Base-by-base conservation (phyloP, 1,284 basidiomycete genomes). In the Cystobasidium pallidum region DNA sequence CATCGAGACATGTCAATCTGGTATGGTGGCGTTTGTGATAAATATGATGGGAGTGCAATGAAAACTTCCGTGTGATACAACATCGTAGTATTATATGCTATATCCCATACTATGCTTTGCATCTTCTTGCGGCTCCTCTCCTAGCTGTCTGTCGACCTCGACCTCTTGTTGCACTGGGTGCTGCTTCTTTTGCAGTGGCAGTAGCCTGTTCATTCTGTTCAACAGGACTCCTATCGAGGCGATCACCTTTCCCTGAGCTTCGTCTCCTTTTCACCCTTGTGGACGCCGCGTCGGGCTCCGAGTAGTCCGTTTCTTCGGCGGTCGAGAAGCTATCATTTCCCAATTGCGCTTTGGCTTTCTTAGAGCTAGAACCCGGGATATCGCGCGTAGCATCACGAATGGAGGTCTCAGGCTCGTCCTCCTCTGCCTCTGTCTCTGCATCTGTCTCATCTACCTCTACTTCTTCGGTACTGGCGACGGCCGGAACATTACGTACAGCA, bases 241-340 rank as follows among this genome's bases (percentile, higher is more conserved):
- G n/a, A 6, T 4, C 17, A 19, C n/a, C 17, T 21, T 47, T 19
- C 6, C n/a, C 30, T 30, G 52, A 54, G 2, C 30, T 54, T 3
- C 24, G 15, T 34, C 19, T 57, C 28, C 54, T 57, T 36, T n/a
- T 57, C 30, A n/a, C 54, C 3, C 54, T 57, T 36, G 30, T n/a
- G 10, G 3, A 8, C 6, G 19, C 54, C 10, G 54, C 11, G 17
- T 57, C 54, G 36, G 54, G 54, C 19, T 57, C 54, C 8, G 54
- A 57, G 36, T 57, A 57, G n/a, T 57, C 54, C 32, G 54, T 57
- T n/a, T 34, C 6, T 34, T 57, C 13, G 2, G 10, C 3, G 7
- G 54, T 13, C n/a, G 30, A 36, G 11, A 11, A 3, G n/a, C 30
- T 57, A 3, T 30, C 8, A 28, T 54, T 26, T 57, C 36, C 32